Percentiles rank a stretch among this genome's conserved stretches.
These are phyloP conservation scores for Chaetoscypha palmicola DNA, from an alignment of 2,329 filamentous ascomycete species.

Conservation along the genomic window DNA sequence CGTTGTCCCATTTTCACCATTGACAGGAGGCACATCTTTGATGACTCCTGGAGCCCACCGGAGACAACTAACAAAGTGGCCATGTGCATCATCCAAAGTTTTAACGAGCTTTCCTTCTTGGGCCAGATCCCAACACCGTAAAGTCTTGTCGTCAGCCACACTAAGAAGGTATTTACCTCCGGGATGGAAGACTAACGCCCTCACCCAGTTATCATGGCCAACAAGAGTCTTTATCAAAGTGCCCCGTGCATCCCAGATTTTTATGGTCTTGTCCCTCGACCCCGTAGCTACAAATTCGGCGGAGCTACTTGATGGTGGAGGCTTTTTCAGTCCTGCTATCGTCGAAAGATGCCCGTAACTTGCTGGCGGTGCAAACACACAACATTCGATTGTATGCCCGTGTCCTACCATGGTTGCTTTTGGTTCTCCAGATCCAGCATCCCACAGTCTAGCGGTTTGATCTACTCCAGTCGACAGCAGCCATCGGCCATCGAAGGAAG, in stretches of 20 bases:
- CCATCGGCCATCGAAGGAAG: conserved; percentile 76
- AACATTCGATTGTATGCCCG: conserved; percentile 81
- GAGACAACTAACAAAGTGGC: conserved; percentile 79
- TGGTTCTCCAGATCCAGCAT: conserved; percentile 64
- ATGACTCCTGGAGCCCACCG: conserved; percentile 76
- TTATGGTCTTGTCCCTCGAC: conserved; percentile 83
- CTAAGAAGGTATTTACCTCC: conserved; percentile 85
- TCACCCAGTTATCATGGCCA: conserved; percentile 93
- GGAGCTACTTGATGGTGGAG: conserved; percentile 64
- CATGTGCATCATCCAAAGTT: conserved; percentile 67
- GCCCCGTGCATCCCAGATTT: conserved; percentile 80
- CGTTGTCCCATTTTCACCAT: conserved; percentile 39
- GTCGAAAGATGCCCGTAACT: conserved; percentile 70
- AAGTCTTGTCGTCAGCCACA: conserved; percentile 81
- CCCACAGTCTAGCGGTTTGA: conserved; percentile 76
- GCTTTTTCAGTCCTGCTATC: conserved; percentile 75
- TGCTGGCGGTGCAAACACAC: conserved; percentile 73
- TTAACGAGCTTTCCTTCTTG: conserved; percentile 91
- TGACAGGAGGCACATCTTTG: conserved; percentile 46
- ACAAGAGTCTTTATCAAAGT: conserved; percentile 75
- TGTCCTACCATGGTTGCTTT: conserved; percentile 80
- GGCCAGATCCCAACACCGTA: conserved; percentile 87
- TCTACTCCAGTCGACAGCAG: conserved; percentile 80
- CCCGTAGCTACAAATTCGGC: conserved; percentile 89
- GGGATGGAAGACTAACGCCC: conserved; percentile 80